Evolutionary conservation across 495 filamentous ascomycete genomes (phyloP), one percentile per base, ranked within the genome.

Genomic region (Penicillium macrosclerotiorum): DNA sequence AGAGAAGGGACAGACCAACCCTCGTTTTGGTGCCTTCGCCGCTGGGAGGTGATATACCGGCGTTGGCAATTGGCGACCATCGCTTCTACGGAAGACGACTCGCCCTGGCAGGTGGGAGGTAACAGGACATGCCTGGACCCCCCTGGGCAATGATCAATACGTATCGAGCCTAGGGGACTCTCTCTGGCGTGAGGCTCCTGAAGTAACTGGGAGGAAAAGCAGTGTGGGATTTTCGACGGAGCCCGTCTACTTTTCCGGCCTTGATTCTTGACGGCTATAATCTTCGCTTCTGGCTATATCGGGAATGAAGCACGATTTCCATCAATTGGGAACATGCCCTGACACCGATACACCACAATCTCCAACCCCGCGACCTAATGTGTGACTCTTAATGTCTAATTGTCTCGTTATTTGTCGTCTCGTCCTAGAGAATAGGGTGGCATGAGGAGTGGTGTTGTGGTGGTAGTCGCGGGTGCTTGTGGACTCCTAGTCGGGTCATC

Each of bases 31-130:
- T 51, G 55, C 42, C 51, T 47, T 40, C 42, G 26, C 45, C 51
- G 39, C 51, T 47, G 51, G 52, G 49, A 54, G 59, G 52, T 59
- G 51, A 49, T 47, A 34, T 34, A 29, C 18, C 48, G 46, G 55
- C 54, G 37, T 45, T 22, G 47, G 35, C 39, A 59, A 26, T 25
- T 11, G 5, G 17, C 34, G 31, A 16, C 31, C 37, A 40, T 45
- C 19, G 24, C 18, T 27, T 29, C 4, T 18, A 27, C 18, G 3
- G 31, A 34, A 14, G 19, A 20, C 3, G 11, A n/a, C 24, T n/a
- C 18, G 25, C 13, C 26, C 23, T 37, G 25, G 42, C 25, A 38
- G 20, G 44, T 41, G 47, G 37, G 37, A 43, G 35, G 8, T 3
- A 26, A 13, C 31, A 34, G 20, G 12, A 22, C n/a, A n/a, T n/a